These are phyloP conservation scores for Leccinum variabile DNA, from an alignment of 1,284 basidiomycete genomes.

Conservation along the genomic window DNA sequence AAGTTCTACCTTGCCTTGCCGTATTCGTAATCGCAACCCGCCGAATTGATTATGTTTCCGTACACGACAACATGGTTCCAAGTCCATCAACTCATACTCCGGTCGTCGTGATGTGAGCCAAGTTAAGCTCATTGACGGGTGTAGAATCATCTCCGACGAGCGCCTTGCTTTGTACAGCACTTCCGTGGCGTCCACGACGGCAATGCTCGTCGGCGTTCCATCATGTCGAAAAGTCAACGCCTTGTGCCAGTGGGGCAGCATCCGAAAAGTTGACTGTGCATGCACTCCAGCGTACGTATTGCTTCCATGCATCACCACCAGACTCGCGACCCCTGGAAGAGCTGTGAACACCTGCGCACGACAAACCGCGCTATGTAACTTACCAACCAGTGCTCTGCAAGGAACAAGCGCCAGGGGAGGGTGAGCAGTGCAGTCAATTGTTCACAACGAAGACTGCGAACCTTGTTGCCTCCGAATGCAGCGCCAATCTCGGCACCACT, in stretches of 20 bases:
- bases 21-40: constrained; percentile 25
- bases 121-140: constrained; percentile 20
- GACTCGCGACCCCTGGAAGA: constrained; percentile 87
- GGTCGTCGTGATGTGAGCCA: constrained; percentile 30
- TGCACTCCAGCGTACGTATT: constrained; percentile 85
- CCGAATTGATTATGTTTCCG: constrained; percentile 14
- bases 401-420: constrained; percentile 3
- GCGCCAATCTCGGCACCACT: constrained; percentile 93
- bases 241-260: constrained; percentile 87
- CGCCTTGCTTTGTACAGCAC: constrained; percentile 14
- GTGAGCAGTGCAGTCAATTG: constrained; percentile 19
- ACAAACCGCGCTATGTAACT: constrained; percentile 26
- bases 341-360: constrained; percentile 13
- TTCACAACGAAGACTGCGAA: constrained; percentile 33
- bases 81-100: constrained; percentile 14
- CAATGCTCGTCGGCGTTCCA: constrained; percentile 8
- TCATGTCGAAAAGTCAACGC: constrained; percentile 74
- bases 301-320: constrained; percentile 96
- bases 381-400: constrained; percentile 78
- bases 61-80: constrained; percentile 11
- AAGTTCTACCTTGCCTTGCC: constrained; percentile 18
- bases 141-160: constrained; percentile 15
- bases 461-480: constrained; percentile 94
- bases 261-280: constrained; percentile 94
- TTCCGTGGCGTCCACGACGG: constrained; percentile 1